phyloP scores from a whole-genome alignment of 2,329 filamentous ascomycete genomes.

The Coniosporium tulheliwenetii region DNA sequence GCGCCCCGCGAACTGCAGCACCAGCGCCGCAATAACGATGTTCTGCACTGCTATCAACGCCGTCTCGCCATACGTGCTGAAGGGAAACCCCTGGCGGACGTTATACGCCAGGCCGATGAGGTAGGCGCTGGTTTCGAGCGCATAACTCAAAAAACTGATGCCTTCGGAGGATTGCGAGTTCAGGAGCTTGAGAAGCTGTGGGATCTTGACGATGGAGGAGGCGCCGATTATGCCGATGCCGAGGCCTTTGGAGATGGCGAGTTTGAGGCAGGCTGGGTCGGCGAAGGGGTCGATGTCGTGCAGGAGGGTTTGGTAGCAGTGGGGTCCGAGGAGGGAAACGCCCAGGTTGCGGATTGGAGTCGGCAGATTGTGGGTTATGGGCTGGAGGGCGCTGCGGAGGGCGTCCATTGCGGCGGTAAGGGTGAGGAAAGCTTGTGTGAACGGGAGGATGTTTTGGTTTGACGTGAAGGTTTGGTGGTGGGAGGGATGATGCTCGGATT shows the following conservation, averaged over 20 bases:
- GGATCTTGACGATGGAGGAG: slow-evolving; percentile 85
- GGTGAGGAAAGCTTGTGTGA: too few species aligned
- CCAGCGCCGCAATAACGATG: slow-evolving; percentile 71
- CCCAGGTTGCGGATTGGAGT: slow-evolving; percentile 58
- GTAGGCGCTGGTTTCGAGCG: slow-evolving; percentile 79
- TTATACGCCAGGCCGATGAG: slow-evolving; percentile 89
- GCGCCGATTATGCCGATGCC: slow-evolving; percentile 88
- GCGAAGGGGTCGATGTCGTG: slow-evolving; percentile 62
- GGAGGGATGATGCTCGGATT: too few species aligned
- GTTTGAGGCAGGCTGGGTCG: slow-evolving; percentile 66
- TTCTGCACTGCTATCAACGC: slow-evolving; percentile 87
- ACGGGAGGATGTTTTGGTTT: too few species aligned
- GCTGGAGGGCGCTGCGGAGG: slow-evolving; percentile 25
- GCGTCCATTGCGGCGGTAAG: slow-evolving; percentile 22
- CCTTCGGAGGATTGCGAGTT: slow-evolving; percentile 66
- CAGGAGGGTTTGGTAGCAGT: slow-evolving; percentile 75
- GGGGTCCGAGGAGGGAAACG: slow-evolving; percentile 61
- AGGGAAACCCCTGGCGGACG: slow-evolving; percentile 77
- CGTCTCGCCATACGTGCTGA: slow-evolving; percentile 93
- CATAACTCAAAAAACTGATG: slow-evolving; percentile 77
- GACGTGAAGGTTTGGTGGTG: too few species aligned
- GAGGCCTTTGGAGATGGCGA: slow-evolving; percentile 81
- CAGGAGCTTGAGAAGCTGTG: slow-evolving; percentile 87
- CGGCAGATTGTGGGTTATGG: slow-evolving; percentile 38
- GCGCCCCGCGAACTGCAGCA: slow-evolving; percentile 67